These are phyloP conservation scores for Coniosporium tulheliwenetii DNA, from an alignment of 2,329 filamentous ascomycete species.

Conservation along the genomic window DNA sequence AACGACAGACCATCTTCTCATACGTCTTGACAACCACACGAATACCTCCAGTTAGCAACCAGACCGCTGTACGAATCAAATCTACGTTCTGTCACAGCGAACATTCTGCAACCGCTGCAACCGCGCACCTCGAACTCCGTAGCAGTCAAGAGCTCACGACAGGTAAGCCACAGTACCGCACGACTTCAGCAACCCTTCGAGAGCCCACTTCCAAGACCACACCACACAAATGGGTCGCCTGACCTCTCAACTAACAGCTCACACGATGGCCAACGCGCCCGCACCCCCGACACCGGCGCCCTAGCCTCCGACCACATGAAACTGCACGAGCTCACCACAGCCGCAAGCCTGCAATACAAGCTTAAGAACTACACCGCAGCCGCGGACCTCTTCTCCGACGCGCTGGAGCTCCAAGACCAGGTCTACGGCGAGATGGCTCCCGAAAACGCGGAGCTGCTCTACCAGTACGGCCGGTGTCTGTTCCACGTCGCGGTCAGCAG, in stretches of 20 bases:
- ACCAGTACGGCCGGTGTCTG: conserved; percentile 82
- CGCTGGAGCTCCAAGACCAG: conserved; percentile 77
- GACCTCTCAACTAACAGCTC: background rate
- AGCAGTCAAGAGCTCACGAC: too few relatives aligned
- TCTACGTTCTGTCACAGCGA: too few relatives aligned
- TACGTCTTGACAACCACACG: background rate
- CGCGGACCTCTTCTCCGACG: conserved; percentile 74
- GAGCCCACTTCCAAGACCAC: too few relatives aligned
- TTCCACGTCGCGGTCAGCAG: conserved; percentile 91
- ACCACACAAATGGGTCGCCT: background rate
- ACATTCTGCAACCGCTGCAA: too few relatives aligned
- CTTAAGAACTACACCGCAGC: conserved; percentile 80
- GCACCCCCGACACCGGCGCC: conserved; percentile 1
- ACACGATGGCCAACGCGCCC: background rate
- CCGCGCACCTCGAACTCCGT: too few relatives aligned
- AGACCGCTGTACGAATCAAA: too few relatives aligned
- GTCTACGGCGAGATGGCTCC: conserved; percentile 84
- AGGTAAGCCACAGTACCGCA: too few relatives aligned
- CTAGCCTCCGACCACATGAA: conserved; percentile 9
- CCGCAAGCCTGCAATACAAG: conserved; percentile 71
- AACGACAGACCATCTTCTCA: background rate
- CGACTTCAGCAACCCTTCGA: too few relatives aligned
- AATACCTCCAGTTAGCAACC: too few relatives aligned
- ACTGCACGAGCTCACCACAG: conserved; percentile 53
- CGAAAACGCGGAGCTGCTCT: conserved; percentile 85